Conservation (phyloP, 306 rosid genomes). For the Acacia confusa region DNA sequence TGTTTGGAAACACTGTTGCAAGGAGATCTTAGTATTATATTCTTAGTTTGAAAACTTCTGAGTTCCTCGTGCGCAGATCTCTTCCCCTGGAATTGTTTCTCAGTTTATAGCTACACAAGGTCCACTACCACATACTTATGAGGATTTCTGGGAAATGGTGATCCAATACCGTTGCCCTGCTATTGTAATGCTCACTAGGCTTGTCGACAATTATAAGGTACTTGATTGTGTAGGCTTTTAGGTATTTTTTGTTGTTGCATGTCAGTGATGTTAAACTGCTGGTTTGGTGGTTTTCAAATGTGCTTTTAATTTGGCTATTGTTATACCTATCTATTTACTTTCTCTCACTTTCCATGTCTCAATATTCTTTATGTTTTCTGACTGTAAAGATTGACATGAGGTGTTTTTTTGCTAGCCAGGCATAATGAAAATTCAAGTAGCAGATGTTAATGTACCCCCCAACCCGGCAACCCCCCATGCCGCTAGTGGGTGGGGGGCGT, state of each 20-base stretch:
- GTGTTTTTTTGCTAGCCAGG: background rate
- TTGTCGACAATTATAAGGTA: constrained; percentile 80
- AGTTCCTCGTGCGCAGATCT: constrained; percentile 47
- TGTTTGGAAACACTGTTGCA: background rate
- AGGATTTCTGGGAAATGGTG: constrained; percentile 98
- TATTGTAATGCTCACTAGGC: constrained; percentile 84
- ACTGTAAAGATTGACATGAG: background rate
- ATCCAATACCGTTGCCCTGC: constrained; percentile 79
- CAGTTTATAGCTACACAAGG: constrained; percentile 95
- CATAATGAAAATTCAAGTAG: background rate
- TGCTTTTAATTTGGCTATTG: background rate
- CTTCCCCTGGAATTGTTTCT: constrained; percentile 59
- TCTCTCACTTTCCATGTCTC: background rate
- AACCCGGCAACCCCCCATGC: no score
- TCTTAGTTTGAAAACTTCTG: constrained; percentile 24
- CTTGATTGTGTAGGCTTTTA: constrained; percentile 22
- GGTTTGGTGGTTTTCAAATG: background rate
- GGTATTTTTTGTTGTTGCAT: background rate
- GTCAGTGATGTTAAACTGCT: background rate
- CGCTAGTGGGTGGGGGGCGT: no score
- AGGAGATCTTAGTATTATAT: constrained; percentile 4
- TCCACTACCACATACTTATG: constrained; percentile 82
- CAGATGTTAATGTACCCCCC: background rate
- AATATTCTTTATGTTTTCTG: background rate
- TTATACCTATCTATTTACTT: no score